phyloP scores from a whole-genome alignment of 1,284 basidiomycete species.

The Pseudomicrostroma phylloplanum region DNA sequence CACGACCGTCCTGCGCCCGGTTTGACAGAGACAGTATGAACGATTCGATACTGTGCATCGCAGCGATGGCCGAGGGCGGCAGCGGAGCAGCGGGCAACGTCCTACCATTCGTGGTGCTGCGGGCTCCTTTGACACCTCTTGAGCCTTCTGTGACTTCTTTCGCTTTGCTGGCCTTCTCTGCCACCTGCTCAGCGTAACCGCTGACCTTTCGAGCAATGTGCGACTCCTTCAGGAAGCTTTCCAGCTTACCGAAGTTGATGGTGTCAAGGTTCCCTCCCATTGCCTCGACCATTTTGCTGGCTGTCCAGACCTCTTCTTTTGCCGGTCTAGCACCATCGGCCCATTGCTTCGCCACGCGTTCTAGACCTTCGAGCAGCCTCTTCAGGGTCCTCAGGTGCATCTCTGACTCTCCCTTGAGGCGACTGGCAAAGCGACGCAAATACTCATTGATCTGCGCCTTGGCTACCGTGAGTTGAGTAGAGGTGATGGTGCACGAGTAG shows the following conservation, averaged over 20 bases:
- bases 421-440: conserved; percentile 67
- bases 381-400: conserved; percentile 71
- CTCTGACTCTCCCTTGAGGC: conserved; percentile 68
- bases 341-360: conserved; percentile 13
- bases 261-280: conserved; percentile 67
- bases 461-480: conserved; percentile 61
- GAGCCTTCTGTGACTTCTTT: conserved; percentile 47
- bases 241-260: conserved; percentile 66
- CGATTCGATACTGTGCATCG: conserved; percentile 74
- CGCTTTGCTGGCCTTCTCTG: conserved; percentile 56
- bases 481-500: conserved; percentile 67
- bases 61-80: conserved; percentile 58
- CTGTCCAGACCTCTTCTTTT: conserved; percentile 61
- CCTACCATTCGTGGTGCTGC: not conserved
- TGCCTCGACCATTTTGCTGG: conserved; percentile 60
- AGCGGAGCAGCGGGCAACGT: not conserved
- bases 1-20: conserved; percentile 66
- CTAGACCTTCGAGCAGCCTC: conserved; percentile 25
- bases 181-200: conserved; percentile 68
- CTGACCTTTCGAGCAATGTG: conserved; percentile 66
- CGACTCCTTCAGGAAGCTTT: conserved; percentile 73
- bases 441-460: conserved; percentile 74
- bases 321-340: not conserved
- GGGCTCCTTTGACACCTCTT: not conserved
- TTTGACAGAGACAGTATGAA: conserved; percentile 78